phyloP scores from a whole-genome alignment of 495 filamentous ascomycete species.

The Choiromyces venosus region DNA sequence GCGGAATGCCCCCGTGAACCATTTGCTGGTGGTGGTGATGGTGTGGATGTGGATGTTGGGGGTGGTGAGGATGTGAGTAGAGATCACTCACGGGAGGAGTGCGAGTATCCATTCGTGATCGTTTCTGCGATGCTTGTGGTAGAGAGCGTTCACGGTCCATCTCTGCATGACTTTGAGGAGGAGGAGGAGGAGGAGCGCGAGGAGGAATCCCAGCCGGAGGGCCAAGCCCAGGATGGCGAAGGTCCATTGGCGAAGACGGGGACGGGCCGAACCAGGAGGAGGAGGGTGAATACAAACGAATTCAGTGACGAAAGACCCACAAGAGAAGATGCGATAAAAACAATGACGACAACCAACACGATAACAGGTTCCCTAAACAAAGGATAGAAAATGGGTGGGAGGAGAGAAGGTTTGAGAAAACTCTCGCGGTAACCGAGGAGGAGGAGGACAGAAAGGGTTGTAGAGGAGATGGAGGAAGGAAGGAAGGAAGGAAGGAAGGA shows the following conservation, averaged over 20 bases:
- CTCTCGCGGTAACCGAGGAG: background rate
- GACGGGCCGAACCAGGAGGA: slow-evolving; percentile 3
- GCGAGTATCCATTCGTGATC: slow-evolving; percentile 36
- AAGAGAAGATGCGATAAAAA: background rate
- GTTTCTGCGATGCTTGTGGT: slow-evolving; percentile 28
- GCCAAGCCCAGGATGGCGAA: slow-evolving; percentile 21
- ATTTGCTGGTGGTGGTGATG: slow-evolving; percentile 19
- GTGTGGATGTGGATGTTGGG: slow-evolving; percentile 8
- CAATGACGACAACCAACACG: background rate
- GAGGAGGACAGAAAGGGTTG: background rate
- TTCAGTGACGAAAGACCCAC: background rate
- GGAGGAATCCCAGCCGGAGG: slow-evolving; percentile 26
- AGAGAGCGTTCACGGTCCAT: slow-evolving; percentile 36
- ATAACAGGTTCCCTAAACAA: background rate
- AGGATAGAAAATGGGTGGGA: background rate
- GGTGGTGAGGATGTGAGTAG: slow-evolving; percentile 30
- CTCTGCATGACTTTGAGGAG: slow-evolving; percentile 20
- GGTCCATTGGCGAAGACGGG: slow-evolving; percentile 32
- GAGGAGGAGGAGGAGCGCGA: slow-evolving; percentile 28
- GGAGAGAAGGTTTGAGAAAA: background rate
- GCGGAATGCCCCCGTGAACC: slow-evolving; percentile 31
- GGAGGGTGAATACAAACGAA: slow-evolving; percentile 8
- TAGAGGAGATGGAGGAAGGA: background rate
- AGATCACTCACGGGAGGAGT: slow-evolving; percentile 34
- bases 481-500: slow-evolving; percentile 3